Evolutionary conservation across 208 protist species (phyloP), one percentile per base, ranked within the genome.

Genomic region (Leishmania tarentolae): DNA sequence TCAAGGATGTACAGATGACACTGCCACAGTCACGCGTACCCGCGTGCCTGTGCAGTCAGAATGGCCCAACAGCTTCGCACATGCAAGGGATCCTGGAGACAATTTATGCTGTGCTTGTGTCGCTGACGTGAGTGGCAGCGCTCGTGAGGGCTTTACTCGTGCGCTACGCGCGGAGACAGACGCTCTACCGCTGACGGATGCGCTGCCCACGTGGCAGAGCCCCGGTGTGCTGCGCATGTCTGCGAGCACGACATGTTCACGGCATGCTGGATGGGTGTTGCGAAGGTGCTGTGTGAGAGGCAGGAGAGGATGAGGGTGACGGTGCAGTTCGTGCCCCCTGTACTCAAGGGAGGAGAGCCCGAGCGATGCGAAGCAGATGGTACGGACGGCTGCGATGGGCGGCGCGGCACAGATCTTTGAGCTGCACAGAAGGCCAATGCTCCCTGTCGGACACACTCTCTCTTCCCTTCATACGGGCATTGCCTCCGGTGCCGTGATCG

Each of bases 281-380:
- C 86, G 28, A 88, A 90, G 83, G 77, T 94, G 63, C 82, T 94
- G 37, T 87, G 85, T n/a, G 79, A 83, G 69, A 80, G 88, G 83
- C 79, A 82, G 80, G 80, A 88, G 53, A 80, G 83, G 76, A 88
- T 93, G 76, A 73, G 84, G 40, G 90, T 89, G 73, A 92, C 90
- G 15, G 87, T 95, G 57, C 92, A 89, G 57, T 96, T 96, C 76
- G 82, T 94, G n/a, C 19, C 93, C 93, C 75, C 90, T 93, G 82
- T 90, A 89, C 82, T 87, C 87, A 0, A 87, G 94, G 83, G 89
- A 96, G 82, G 83, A 87, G 50, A 73, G 75, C 61, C 84, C 90
- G 19, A 86, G 90, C 70, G 92, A 89, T 28, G 89, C 88, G 53
- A 81, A 78, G 73, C 75, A 93, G 71, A 66, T 93, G 74, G 86